phyloP scores from a whole-genome alignment of 2,329 filamentous ascomycete species.

The Metarhizium guizhouense region DNA sequence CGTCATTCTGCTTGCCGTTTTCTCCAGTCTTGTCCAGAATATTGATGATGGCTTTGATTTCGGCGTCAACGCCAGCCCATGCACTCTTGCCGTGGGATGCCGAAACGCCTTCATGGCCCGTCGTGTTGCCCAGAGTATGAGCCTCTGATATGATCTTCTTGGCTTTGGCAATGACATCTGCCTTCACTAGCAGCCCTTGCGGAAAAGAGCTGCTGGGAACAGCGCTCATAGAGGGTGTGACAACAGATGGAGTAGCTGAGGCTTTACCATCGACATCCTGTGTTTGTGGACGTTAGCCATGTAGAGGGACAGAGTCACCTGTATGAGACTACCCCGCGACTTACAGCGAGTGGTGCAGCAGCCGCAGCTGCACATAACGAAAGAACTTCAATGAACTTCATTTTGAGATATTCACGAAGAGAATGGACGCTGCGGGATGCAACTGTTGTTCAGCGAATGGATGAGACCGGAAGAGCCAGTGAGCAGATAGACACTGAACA shows the following conservation, averaged over 20 bases:
- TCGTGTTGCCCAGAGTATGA: neutral
- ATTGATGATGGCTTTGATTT: neutral
- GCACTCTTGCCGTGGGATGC: too few species aligned
- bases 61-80: neutral
- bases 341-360: neutral
- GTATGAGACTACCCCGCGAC: neutral
- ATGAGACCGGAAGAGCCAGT: neutral
- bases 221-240: neutral
- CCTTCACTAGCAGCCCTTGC: neutral
- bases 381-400: neutral
- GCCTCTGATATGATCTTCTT: neutral
- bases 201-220: neutral
- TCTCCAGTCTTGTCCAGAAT: neutral
- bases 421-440: neutral
- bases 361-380: neutral
- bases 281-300: neutral
- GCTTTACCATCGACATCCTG: neutral
- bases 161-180: neutral
- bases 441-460: neutral
- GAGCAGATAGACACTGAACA: neutral
- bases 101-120: too few species aligned
- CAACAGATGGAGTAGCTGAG: neutral
- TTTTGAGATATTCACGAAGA: neutral
- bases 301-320: neutral
- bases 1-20: neutral